Percentiles rank a stretch among this genome's conserved stretches.
Evolutionary conservation across 352 stramenopile species (phyloP).

Genomic region (Blastocystis hominis): DNA sequence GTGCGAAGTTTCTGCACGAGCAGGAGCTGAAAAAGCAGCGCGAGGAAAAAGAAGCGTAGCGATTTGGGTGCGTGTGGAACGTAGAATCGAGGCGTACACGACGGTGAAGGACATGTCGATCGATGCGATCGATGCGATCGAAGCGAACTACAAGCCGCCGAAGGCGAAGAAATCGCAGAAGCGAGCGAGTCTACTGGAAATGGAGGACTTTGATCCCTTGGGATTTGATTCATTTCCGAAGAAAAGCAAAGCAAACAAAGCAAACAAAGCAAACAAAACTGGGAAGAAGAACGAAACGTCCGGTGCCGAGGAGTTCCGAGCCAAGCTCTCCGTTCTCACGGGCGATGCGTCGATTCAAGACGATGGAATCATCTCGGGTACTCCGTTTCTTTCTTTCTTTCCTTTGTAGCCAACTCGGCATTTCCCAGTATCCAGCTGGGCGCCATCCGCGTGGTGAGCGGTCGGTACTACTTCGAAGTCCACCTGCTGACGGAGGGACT

Average conservation of each 20-base stretch:
- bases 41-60: background rate
- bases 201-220: background rate
- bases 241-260: background rate
- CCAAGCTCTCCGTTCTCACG: background rate
- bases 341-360: background rate
- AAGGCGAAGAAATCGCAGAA: conserved; percentile 1
- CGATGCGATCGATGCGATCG: conserved; percentile 7
- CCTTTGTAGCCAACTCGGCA: background rate
- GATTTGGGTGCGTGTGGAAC: background rate
- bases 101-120: background rate
- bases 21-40: conserved; percentile 16
- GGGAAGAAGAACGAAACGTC: background rate
- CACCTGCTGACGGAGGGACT: conserved; percentile 40
- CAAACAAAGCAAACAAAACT: background rate
- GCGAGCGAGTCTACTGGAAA: background rate
- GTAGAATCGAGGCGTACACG: conserved; percentile 29
- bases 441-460: conserved; percentile 2
- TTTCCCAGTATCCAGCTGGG: conserved; percentile 34
- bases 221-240: background rate
- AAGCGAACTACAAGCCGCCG: background rate
- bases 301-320: background rate
- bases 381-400: background rate
- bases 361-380: conserved; percentile 24
- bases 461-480: conserved; percentile 49
- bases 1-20: conserved; percentile 25